Conservation (phyloP, 78 protist species). For the Chrysochromulina parva region DNA sequence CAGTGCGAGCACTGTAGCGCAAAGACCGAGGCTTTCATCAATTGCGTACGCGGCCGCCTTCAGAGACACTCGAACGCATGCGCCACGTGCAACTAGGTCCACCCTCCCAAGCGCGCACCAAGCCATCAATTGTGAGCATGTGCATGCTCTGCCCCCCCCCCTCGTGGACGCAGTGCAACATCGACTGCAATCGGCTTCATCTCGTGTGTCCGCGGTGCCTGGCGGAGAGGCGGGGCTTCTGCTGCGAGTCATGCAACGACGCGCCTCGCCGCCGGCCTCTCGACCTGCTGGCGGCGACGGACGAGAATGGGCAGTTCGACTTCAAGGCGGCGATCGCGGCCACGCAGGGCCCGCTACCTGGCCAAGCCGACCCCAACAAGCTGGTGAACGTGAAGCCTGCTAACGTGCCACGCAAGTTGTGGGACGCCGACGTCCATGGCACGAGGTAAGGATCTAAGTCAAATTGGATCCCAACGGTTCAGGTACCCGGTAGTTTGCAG, state of each 20-base stretch:
- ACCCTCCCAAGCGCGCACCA: no score
- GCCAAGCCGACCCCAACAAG: background rate
- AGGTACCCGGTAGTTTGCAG: no score
- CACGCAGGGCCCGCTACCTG: background rate
- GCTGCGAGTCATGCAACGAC: background rate
- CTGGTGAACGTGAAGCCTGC: background rate
- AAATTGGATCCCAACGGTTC: no score
- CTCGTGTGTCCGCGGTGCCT: background rate
- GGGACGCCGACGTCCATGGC: background rate
- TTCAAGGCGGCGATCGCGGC: background rate
- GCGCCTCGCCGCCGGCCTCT: constrained; percentile 9
- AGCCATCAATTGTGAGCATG: no score
- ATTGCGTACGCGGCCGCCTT: background rate
- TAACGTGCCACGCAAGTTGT: background rate
- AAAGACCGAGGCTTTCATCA: background rate
- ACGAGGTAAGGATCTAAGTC: background rate
- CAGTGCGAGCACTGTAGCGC: background rate
- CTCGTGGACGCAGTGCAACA: background rate
- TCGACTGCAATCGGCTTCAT: background rate
- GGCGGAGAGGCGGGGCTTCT: background rate
- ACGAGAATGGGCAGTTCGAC: background rate
- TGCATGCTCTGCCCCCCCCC: no score
- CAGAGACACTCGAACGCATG: no score
- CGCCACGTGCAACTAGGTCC: no score
- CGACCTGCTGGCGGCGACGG: background rate